These are phyloP conservation scores for Apiotrichum mycotoxinovorans DNA, from an alignment of 1,284 basidiomycete species.

Conservation along the genomic window DNA sequence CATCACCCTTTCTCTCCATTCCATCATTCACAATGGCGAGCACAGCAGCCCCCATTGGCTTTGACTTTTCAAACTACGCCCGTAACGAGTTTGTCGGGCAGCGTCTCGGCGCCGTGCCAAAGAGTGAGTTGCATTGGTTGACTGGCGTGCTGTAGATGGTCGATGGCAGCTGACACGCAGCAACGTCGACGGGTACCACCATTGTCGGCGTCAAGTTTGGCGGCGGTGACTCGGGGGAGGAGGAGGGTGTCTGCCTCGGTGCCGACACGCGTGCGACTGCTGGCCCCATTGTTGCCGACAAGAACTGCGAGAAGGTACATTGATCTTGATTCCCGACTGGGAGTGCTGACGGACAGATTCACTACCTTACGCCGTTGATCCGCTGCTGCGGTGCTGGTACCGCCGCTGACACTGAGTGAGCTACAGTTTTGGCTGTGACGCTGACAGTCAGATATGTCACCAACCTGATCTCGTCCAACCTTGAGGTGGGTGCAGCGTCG, in stretches of 20 bases:
- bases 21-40: constrained; percentile 27
- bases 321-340: constrained; percentile 4
- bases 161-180: constrained; percentile 54
- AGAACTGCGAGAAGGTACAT: constrained; percentile 96
- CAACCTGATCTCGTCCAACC: constrained; percentile 86
- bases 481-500: constrained; percentile 56
- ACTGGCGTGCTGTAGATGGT: too few species aligned
- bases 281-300: constrained; percentile 94
- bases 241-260: constrained; percentile 89
- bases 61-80: constrained; percentile 66
- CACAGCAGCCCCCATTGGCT: constrained; percentile 53
- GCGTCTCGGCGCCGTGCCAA: constrained; percentile 52
- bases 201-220: constrained; percentile 88
- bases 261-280: constrained; percentile 96
- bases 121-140: constrained; percentile 27
- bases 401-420: constrained; percentile 86
- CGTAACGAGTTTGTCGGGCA: constrained; percentile 72
- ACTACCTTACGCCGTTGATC: constrained; percentile 90
- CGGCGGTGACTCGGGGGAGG: constrained; percentile 53
- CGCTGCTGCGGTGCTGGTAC: constrained; percentile 98
- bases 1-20: constrained; percentile 1
- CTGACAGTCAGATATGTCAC: constrained; percentile 64
- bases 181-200: constrained; percentile 93
- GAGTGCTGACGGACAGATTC: constrained; percentile 63
- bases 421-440: not conserved